Percentiles rank a stretch among this genome's conserved stretches.
These are phyloP conservation scores for Lactifluus pinguis DNA, from an alignment of 768 basidiomycete genomes.

Conservation along the genomic window DNA sequence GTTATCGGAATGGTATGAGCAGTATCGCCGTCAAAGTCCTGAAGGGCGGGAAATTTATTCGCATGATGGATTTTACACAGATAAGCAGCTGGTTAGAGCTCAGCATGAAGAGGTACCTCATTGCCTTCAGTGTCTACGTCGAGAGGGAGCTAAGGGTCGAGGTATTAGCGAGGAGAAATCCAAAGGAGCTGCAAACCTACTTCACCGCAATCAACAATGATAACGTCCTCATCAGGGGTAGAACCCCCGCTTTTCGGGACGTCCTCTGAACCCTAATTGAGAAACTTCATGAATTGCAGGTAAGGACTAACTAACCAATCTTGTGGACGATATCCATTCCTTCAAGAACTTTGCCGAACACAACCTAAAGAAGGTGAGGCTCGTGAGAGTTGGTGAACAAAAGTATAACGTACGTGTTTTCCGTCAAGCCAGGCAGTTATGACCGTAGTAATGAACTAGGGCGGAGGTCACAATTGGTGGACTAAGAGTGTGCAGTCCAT, in stretches of 20 bases:
- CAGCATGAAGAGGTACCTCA: slow-evolving; percentile 89
- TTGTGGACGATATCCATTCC: slow-evolving; percentile 79
- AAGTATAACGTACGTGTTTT: slow-evolving; percentile 52
- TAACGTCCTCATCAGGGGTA: slow-evolving; percentile 44
- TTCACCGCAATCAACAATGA: slow-evolving; percentile 84
- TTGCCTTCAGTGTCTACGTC: slow-evolving; percentile 57
- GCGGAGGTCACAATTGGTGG: neutral
- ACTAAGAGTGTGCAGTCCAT: neutral
- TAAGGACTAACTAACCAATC: slow-evolving; percentile 50
- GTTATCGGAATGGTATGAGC: neutral
- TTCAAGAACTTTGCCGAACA: slow-evolving; percentile 87
- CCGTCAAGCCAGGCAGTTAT: slow-evolving; percentile 86
- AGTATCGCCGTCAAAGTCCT: slow-evolving; percentile 19
- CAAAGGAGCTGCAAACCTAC: slow-evolving; percentile 31
- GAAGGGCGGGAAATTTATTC: slow-evolving; percentile 23
- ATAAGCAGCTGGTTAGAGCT: slow-evolving; percentile 57
- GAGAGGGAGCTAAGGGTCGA: slow-evolving; percentile 40
- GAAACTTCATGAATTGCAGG: neutral
- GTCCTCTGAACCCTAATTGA: slow-evolving; percentile 46
- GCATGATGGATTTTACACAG: slow-evolving; percentile 21
- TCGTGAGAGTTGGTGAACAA: slow-evolving; percentile 13
- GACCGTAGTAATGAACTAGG: slow-evolving; percentile 86
- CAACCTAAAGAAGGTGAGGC: slow-evolving; percentile 47
- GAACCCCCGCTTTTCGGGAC: slow-evolving; percentile 63
- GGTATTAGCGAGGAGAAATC: slow-evolving; percentile 4